These are phyloP conservation scores for Perkinsus olseni DNA, from an alignment of 169 alveolate genomes.

Conservation along the genomic window DNA sequence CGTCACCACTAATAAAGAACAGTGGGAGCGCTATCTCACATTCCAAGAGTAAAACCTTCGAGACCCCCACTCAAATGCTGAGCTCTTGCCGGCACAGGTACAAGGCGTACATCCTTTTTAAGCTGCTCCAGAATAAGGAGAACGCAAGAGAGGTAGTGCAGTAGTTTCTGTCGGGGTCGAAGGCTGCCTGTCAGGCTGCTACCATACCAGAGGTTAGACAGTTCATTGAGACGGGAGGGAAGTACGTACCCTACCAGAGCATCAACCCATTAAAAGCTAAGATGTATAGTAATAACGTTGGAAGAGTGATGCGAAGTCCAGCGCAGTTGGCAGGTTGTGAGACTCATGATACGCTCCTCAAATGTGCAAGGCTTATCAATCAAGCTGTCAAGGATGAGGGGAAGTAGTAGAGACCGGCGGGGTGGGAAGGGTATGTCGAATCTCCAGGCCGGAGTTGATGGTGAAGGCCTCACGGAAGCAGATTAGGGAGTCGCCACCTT, in stretches of 20 bases:
- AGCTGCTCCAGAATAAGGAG: neutral
- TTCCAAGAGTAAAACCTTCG: neutral
- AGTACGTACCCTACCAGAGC: neutral
- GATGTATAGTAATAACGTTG: neutral
- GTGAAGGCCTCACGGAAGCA: neutral
- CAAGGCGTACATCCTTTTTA: neutral
- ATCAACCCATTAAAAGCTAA: neutral
- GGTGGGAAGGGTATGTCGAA: too few relatives aligned
- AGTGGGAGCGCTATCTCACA: neutral
- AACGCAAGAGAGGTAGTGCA: neutral
- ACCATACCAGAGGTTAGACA: neutral
- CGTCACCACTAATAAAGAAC: neutral
- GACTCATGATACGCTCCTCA: neutral
- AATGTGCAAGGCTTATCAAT: neutral
- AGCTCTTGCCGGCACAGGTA: neutral
- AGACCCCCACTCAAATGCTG: too few relatives aligned
- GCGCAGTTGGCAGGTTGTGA: neutral
- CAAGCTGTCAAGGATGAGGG: neutral
- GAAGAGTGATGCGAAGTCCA: too few relatives aligned
- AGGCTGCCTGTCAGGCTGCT: neutral
- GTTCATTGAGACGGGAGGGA: neutral
- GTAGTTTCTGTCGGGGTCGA: too few relatives aligned
- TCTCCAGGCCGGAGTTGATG: neutral
- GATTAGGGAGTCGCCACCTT: neutral
- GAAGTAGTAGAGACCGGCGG: too few relatives aligned